Base-by-base conservation (phyloP, 768 basidiomycete species). In the Lentinula sp. region DNA sequence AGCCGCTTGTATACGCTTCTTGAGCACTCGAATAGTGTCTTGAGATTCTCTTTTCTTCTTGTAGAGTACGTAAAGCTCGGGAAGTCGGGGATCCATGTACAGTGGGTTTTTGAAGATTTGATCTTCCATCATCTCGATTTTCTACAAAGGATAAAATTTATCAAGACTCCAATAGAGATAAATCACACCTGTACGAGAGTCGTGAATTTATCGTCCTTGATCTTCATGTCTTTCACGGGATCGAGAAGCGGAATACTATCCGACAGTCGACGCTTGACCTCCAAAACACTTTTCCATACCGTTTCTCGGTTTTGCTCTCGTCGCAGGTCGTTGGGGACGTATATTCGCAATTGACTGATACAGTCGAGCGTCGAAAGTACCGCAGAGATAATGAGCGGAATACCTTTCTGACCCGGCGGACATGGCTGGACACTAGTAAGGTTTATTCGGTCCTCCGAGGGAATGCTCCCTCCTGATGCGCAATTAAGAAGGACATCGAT, bases 201-300 rank as follows among this genome's bases (percentile, higher is more conserved):
- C 68, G 84, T 84, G 76, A 99, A 99, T 65, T 91, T 93, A 39
- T 92, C 91, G 66, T 98, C 97, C 61, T 89, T 92, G 71, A 99
- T 97, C 8, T 86, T 87, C 94, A 98, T 95, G 70, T 98, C 93
- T 68, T 91, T 81, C 34, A 98, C 78, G 0, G 97, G 97, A 69
- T 98, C 97, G 10, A 99, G 79, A 6, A 95, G 74, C 0, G 90
- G 76, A 59, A 98, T 85, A 1, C 94, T 94, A 49, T 93, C 84
- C 0, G 94, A 91, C 75, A 95, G 95, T 53, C 95, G 83, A 60
- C 87, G 82, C 62, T 95, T 87, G 15, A 97, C 91, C 71, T 98
- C 96, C 34, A 87, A 70, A 15, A 98, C 84, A 63, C 89, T 91
- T 77, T 95, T 95, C 88, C 92, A 95, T 1, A 84, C 84, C 2